These are phyloP conservation scores for Eimeria necatrix DNA, from an alignment of 169 alveolate species.

Conservation along the genomic window DNA sequence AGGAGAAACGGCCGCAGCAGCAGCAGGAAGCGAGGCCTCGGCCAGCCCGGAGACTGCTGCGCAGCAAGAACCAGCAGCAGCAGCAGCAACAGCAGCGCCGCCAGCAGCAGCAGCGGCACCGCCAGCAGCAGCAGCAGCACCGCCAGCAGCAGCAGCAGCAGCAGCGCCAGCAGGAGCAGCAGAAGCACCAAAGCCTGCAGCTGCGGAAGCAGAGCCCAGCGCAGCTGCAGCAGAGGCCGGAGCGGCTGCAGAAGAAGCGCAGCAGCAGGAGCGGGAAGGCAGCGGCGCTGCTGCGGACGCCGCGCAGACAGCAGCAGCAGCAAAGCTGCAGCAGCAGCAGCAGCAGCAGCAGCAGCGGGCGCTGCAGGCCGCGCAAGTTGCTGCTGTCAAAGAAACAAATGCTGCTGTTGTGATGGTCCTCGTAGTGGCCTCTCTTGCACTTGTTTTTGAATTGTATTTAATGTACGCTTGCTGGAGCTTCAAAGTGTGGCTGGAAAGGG, in stretches of 20 bases:
- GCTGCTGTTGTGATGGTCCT: neutral
- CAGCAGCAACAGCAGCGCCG: too few relatives aligned
- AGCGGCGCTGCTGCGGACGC: neutral
- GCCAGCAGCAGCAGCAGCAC: too few relatives aligned
- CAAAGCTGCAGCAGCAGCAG: neutral
- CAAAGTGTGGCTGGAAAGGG: conserved; percentile 2
- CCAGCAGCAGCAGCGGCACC: too few relatives aligned
- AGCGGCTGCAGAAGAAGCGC: neutral
- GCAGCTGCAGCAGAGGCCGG: neutral
- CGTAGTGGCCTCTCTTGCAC: neutral
- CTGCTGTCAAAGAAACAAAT: conserved; percentile 10
- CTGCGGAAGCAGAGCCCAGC: neutral
- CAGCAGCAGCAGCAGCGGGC: neutral
- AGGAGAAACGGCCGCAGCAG: too few relatives aligned
- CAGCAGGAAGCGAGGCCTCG: too few relatives aligned
- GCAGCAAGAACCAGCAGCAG: too few relatives aligned
- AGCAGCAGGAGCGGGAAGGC: neutral
- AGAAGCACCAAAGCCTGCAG: too few relatives aligned
- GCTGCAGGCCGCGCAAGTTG: neutral
- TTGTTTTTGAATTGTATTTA: neutral
- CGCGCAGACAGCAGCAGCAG: neutral
- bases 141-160: too few relatives aligned
- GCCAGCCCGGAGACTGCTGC: too few relatives aligned
- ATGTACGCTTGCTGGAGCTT: conserved; percentile 43
- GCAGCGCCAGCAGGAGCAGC: too few relatives aligned